Conservation (phyloP, 1,139 yeast genomes). For the Debaryomyces subglobosus region DNA sequence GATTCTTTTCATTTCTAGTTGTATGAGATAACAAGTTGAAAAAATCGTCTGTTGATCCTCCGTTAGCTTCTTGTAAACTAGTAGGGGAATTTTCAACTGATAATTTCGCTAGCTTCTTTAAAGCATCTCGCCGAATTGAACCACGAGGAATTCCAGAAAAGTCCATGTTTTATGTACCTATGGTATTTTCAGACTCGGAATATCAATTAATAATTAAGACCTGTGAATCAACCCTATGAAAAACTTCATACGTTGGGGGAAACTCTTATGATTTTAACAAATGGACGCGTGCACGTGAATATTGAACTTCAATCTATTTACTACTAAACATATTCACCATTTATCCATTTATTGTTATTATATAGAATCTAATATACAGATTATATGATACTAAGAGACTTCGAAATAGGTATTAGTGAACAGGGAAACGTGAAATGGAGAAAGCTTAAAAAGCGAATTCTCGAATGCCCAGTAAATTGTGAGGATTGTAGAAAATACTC, state of each 20-base stretch:
- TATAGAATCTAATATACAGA: conserved; percentile 13
- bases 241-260: neutral
- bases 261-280: neutral
- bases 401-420: conserved; percentile 2
- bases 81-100: conserved; percentile 28
- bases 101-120: conserved; percentile 44
- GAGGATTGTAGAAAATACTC: neutral
- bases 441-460: conserved; percentile 5
- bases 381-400: conserved; percentile 8
- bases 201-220: neutral
- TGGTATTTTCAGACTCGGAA: neutral
- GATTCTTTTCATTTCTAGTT: conserved; percentile 16
- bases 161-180: conserved; percentile 31
- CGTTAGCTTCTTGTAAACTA: conserved; percentile 18
- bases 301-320: neutral
- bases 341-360: conserved; percentile 6
- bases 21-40: conserved; percentile 27
- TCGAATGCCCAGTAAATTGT: conserved; percentile 5
- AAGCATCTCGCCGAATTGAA: conserved; percentile 62
- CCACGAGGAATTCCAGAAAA: conserved; percentile 42
- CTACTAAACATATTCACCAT: conserved; percentile 1
- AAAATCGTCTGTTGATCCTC: conserved; percentile 26
- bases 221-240: neutral
- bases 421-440: conserved; percentile 3
- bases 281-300: conserved; percentile 4